Percentiles rank a stretch among this genome's conserved stretches.
Evolutionary conservation across 805 yeast genomes (phyloP).

Genomic region (Cyberlindnera nakhonratchasimensis): DNA sequence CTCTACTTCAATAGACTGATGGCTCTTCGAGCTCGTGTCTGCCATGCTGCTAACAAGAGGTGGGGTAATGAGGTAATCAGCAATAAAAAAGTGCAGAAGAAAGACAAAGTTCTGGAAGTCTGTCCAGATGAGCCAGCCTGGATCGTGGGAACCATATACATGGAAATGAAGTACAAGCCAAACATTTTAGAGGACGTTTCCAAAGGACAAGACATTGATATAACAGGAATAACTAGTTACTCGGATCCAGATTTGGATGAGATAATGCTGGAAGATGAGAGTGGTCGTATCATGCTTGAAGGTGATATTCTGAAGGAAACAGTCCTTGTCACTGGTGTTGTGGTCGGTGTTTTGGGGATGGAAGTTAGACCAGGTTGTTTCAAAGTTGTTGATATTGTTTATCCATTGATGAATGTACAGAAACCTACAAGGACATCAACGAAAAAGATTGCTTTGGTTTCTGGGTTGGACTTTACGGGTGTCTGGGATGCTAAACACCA

Average conservation of each 20-base stretch:
- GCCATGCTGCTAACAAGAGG: slow-evolving; percentile 42
- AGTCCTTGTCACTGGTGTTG: slow-evolving; percentile 83
- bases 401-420: slow-evolving; percentile 66
- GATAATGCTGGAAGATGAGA: slow-evolving; percentile 84
- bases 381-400: slow-evolving; percentile 74
- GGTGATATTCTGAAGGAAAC: slow-evolving; percentile 53
- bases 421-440: slow-evolving; percentile 21
- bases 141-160: slow-evolving; percentile 83
- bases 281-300: slow-evolving; percentile 76
- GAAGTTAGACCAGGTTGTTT: slow-evolving; percentile 82
- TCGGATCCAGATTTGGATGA: slow-evolving; percentile 54
- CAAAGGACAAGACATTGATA: slow-evolving; percentile 43
- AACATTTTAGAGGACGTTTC: slow-evolving; percentile 81
- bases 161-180: slow-evolving; percentile 82
- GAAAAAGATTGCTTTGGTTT: slow-evolving; percentile 60
- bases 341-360: slow-evolving; percentile 82
- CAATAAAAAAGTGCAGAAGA: slow-evolving; percentile 35
- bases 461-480: slow-evolving; percentile 66
- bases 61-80: slow-evolving; percentile 54
- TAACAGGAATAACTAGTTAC: slow-evolving; percentile 41
- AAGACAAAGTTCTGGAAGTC: slow-evolving; percentile 59
- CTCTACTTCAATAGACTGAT: slow-evolving; percentile 53
- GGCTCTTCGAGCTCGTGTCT: slow-evolving; percentile 44
- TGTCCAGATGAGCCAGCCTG: slow-evolving; percentile 61
- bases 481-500: slow-evolving; percentile 45